Conservation (phyloP, 139 green algal species). For the Monoraphidium neglectum region DNA sequence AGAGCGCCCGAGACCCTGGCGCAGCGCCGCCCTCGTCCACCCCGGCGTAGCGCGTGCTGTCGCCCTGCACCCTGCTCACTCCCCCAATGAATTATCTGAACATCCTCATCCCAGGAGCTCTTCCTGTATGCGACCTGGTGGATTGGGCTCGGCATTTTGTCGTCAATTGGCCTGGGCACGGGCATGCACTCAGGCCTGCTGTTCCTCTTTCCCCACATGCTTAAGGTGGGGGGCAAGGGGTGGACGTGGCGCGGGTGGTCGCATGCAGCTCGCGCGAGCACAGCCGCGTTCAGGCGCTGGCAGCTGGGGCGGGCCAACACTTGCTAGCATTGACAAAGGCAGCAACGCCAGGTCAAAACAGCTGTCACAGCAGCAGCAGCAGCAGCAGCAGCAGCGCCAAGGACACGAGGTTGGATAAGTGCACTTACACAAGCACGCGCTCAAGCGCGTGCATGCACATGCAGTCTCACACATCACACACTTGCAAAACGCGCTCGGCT, state of each 20-base stretch:
- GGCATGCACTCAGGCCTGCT: conserved; percentile 94
- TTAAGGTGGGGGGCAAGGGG: conserved; percentile 69
- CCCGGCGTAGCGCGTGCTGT: neutral
- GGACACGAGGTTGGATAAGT: too few species aligned
- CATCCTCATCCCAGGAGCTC: conserved; percentile 43
- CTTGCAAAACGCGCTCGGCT: too few species aligned
- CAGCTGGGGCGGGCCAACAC: neutral
- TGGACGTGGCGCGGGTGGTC: neutral
- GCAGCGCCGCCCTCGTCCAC: too few species aligned
- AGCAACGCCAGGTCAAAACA: too few species aligned
- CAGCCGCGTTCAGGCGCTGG: neutral
- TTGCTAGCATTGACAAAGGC: too few species aligned
- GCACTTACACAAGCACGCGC: too few species aligned
- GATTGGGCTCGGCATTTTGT: conserved; percentile 87
- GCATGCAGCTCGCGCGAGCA: neutral
- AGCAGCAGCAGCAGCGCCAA: too few species aligned
- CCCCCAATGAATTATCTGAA: neutral
- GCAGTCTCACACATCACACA: too few species aligned
- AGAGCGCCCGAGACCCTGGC: too few species aligned
- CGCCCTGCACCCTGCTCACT: neutral
- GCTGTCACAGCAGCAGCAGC: too few species aligned
- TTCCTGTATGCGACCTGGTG: conserved; percentile 80
- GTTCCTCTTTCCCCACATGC: conserved; percentile 95
- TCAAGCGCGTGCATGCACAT: too few species aligned
- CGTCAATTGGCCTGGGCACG: conserved; percentile 88